These are phyloP conservation scores for Stagonosporopsis vannaccii DNA, from an alignment of 2,329 filamentous ascomycete genomes.

Conservation along the genomic window DNA sequence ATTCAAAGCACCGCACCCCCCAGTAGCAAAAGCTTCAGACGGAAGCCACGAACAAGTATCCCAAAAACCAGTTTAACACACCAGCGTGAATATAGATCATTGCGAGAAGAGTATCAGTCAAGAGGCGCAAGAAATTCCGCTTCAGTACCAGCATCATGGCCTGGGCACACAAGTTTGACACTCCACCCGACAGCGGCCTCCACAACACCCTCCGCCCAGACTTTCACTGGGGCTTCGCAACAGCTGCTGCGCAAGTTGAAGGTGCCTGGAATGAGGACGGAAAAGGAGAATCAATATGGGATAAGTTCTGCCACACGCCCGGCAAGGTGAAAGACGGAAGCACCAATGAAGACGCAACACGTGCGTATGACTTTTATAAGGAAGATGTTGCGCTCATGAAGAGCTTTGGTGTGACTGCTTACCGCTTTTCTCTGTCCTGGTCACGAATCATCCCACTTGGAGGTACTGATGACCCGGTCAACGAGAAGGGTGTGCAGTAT, in stretches of 20 bases:
- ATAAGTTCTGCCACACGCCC: conserved; percentile 51
- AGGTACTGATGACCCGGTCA: conserved; percentile 25
- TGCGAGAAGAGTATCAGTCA: no score
- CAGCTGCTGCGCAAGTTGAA: conserved; percentile 55
- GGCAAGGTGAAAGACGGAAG: conserved; percentile 52
- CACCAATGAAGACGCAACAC: conserved; percentile 39
- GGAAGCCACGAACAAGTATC: neutral
- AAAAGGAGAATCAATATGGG: conserved; percentile 54
- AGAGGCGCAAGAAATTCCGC: neutral
- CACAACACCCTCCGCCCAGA: conserved; percentile 40
- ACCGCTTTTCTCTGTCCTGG: conserved; percentile 31
- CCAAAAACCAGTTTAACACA: neutral
- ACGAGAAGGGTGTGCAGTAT: conserved; percentile 24
- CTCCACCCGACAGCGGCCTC: conserved; percentile 14
- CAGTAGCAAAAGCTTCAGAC: neutral
- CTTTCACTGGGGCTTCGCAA: conserved; percentile 55
- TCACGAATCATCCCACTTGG: conserved; percentile 29
- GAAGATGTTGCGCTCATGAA: conserved; percentile 52
- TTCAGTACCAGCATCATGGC: neutral
- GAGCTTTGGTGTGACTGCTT: conserved; percentile 26
- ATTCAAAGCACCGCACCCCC: neutral
- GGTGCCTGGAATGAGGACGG: conserved; percentile 54
- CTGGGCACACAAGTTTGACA: conserved; percentile 20
- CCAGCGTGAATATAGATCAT: no score
- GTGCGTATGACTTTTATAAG: conserved; percentile 51